Evolutionary conservation across 2,329 filamentous ascomycete species (phyloP), one percentile per base, ranked within the genome.

Genomic region (Epicoccum sorghinum): DNA sequence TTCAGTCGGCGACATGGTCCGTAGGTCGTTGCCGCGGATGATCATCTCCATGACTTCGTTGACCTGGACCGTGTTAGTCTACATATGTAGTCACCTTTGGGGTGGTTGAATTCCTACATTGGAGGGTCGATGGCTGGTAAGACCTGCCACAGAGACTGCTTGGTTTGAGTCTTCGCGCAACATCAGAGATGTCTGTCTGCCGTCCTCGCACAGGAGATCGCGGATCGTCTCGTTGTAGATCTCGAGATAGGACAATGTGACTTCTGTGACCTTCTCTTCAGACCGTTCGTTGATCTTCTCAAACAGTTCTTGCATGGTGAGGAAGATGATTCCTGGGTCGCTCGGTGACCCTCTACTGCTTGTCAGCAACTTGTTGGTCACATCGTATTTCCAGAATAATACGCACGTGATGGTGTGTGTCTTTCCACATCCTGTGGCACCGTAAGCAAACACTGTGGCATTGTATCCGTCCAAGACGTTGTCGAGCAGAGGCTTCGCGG

Each of bases 31-130:
- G 60, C 95, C 95, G 71, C 88, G 86, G 50, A 99, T 89, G 70
- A 99, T 97, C 85, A 99, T 97, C 69, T 99, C 93, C 95, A 99
- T 99, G 67, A 99, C 95, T 76, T 99, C 89, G 70, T 96, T 86
- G 12, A 79, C 77, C 77, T 79, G 42, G 4, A 4, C 33, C 9
- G 7, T 29, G 39, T 54, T n/a, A 54, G 51, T 33, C 23, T n/a
- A n/a, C n/a, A n/a, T n/a, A 7, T 30, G 13, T 3, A 7, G 18
- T 39, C 6, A 25, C 12, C 4, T 22, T 3, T 25, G 22, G 5
- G 1, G 7, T 23, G 10, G 5, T 9, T 8, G 9, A 27, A 27
- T 18, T 53, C 76, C 61, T 55, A 98, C 95, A 70, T 93, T 91
- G 65, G 89, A 88, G 2, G 95, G 95, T 61, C 90, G 89, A 71